Conservation (phyloP, 257 asterid species). For the Plantago major region DNA sequence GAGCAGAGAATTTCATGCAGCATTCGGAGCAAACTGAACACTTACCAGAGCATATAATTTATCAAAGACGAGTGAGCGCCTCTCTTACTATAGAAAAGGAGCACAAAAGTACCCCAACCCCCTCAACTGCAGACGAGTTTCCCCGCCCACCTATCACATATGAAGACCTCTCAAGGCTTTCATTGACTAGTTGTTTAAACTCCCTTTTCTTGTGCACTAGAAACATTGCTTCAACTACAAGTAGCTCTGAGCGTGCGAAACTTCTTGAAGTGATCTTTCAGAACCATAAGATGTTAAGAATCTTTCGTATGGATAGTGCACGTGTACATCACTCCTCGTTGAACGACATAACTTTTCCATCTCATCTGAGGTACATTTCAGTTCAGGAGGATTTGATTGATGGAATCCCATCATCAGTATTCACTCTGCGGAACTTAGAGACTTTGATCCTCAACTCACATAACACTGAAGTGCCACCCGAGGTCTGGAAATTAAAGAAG, state of each 20-base stretch:
- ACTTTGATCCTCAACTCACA: neutral
- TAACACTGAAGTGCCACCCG: neutral
- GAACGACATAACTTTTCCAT: neutral
- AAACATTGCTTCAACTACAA: too few relatives aligned
- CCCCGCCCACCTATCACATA: neutral
- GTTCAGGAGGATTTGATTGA: neutral
- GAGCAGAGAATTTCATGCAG: neutral
- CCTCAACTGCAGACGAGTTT: neutral
- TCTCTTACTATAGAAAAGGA: too few relatives aligned
- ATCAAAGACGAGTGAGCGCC: conserved; percentile 2
- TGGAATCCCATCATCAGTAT: neutral
- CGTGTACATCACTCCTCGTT: neutral
- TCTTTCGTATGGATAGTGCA: neutral
- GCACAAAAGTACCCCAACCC: neutral
- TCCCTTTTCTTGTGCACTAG: neutral
- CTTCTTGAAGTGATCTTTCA: neutral
- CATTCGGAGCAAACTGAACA: neutral
- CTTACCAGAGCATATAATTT: neutral
- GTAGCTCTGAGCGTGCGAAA: neutral
- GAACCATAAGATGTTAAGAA: neutral
- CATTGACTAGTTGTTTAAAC: neutral
- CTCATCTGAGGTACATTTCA: neutral
- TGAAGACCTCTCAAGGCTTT: conserved; percentile 1
- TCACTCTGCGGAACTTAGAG: conserved; percentile 4
- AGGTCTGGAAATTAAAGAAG: neutral